Conservation (phyloP, 2,329 filamentous ascomycete species). For the Metarhizium guizhouense region DNA sequence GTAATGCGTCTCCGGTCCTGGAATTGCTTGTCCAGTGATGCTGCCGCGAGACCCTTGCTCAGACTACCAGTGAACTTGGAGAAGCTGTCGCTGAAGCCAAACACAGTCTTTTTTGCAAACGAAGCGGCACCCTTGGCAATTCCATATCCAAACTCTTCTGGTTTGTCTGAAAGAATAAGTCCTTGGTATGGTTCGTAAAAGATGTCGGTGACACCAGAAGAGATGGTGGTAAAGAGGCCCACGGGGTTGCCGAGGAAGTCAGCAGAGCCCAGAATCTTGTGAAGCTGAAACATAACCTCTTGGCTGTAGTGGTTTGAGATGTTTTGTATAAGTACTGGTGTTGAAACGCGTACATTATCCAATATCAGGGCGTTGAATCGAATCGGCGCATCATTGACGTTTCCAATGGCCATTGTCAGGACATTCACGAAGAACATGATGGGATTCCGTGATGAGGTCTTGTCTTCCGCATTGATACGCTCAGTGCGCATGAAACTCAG, state of each 20-base stretch:
- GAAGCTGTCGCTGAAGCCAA: conserved; percentile 93
- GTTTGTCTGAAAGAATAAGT: conserved; percentile 89
- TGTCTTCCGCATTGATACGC: conserved; percentile 91
- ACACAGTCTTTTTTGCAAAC: conserved; percentile 98
- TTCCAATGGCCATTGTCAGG: conserved; percentile 98
- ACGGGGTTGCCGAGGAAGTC: conserved; percentile 98
- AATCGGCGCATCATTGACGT: conserved; percentile 95
- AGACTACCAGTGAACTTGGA: conserved; percentile 96
- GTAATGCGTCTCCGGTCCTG: conserved; percentile 94
- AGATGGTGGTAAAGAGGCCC: conserved; percentile 95
- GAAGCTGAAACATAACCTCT: conserved; percentile 89
- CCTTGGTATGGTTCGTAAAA: conserved; percentile 99
- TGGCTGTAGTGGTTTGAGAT: conserved; percentile 94
- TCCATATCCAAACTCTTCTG: conserved; percentile 87
- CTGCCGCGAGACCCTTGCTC: conserved; percentile 90
- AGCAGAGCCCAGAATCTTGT: conserved; percentile 93
- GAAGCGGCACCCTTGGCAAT: conserved; percentile 95
- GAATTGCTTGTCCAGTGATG: conserved; percentile 96
- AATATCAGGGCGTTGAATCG: conserved; percentile 88
- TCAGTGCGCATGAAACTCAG: conserved; percentile 96
- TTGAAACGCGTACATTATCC: conserved; percentile 89
- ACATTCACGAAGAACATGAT: conserved; percentile 99
- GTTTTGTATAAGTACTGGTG: conserved; percentile 73
- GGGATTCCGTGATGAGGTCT: conserved; percentile 80
- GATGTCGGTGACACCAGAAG: conserved; percentile 92